phyloP scores from a whole-genome alignment of 2,329 filamentous ascomycete genomes.

The Myriosclerotinia scirpicola region DNA sequence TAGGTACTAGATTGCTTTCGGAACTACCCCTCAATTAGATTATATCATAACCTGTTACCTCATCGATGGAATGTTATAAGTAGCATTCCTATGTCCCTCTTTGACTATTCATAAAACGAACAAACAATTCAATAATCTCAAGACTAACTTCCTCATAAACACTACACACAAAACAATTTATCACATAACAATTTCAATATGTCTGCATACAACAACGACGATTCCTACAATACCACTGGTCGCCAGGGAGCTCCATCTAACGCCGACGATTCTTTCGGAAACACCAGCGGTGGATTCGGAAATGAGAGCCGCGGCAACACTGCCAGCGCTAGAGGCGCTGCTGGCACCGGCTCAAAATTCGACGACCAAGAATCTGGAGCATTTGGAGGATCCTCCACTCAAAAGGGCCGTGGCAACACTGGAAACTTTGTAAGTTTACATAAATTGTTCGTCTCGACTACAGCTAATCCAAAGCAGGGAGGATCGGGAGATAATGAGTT shows the following conservation, averaged over 20 bases:
- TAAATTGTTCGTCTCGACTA: background rate
- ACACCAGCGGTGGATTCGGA: slow-evolving; percentile 5
- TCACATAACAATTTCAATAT: slow-evolving; percentile 31
- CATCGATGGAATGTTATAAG: slow-evolving; percentile 15
- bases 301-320: slow-evolving; percentile 7
- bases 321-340: slow-evolving; percentile 7
- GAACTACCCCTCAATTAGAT: slow-evolving; percentile 10
- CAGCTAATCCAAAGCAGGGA: slow-evolving; percentile 34
- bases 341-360: slow-evolving; percentile 19
- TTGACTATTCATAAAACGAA: background rate
- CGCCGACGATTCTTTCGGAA: slow-evolving; percentile 9
- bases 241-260: slow-evolving; percentile 21
- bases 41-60: slow-evolving; percentile 10
- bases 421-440: slow-evolving; percentile 34
- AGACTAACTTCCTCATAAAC: background rate
- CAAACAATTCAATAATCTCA: background rate
- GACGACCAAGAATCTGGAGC: slow-evolving; percentile 16
- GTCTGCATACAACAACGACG: slow-evolving; percentile 40
- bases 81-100: background rate
- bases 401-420: slow-evolving; percentile 22
- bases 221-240: slow-evolving; percentile 13
- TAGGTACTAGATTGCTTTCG: background rate
- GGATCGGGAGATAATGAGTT: slow-evolving; percentile 29
- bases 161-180: background rate
- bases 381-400: slow-evolving; percentile 22